Conservation (phyloP, 352 stramenopile genomes). For the Pythium guiyangense region DNA sequence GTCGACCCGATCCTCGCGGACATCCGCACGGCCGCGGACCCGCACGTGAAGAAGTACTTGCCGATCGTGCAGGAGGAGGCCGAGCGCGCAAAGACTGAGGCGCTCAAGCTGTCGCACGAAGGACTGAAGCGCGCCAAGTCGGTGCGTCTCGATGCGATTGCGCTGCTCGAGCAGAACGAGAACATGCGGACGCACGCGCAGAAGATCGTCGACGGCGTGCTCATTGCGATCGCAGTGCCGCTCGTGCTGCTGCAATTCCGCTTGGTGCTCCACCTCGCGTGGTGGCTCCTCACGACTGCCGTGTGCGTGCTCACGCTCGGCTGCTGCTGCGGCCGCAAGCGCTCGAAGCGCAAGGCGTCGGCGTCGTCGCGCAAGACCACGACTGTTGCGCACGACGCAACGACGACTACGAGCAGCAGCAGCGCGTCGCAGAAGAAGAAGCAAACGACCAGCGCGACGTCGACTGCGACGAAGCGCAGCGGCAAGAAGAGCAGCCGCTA, state of each 20-base stretch:
- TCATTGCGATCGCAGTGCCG: slow-evolving; percentile 42
- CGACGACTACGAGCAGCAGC: neutral
- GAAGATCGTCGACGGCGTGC: slow-evolving; percentile 57
- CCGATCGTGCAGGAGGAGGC: slow-evolving; percentile 46
- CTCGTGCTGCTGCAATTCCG: slow-evolving; percentile 45
- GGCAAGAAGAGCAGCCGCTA: slow-evolving; percentile 13
- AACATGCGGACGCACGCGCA: slow-evolving; percentile 52
- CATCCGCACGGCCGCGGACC: slow-evolving; percentile 38
- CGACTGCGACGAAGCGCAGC: neutral
- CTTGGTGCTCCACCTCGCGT: slow-evolving; percentile 40
- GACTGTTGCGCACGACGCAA: neutral
- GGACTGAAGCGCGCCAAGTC: slow-evolving; percentile 39
- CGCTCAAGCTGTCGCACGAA: slow-evolving; percentile 34
- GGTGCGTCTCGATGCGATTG: slow-evolving; percentile 43
- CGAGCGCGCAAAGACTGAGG: slow-evolving; percentile 30
- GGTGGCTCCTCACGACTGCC: slow-evolving; percentile 50
- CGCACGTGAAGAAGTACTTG: slow-evolving; percentile 52
- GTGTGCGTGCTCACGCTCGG: slow-evolving; percentile 51
- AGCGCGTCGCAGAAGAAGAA: slow-evolving; percentile 10
- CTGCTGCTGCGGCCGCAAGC: slow-evolving; percentile 50
- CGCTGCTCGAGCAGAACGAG: slow-evolving; percentile 54
- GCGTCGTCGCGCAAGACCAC: slow-evolving; percentile 16
- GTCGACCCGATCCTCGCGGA: slow-evolving; percentile 56
- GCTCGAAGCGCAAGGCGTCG: slow-evolving; percentile 34
- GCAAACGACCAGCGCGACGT: too few species aligned